Base-by-base conservation (phyloP, 108 stramenopile species). In the Skeletonema marinoi region DNA sequence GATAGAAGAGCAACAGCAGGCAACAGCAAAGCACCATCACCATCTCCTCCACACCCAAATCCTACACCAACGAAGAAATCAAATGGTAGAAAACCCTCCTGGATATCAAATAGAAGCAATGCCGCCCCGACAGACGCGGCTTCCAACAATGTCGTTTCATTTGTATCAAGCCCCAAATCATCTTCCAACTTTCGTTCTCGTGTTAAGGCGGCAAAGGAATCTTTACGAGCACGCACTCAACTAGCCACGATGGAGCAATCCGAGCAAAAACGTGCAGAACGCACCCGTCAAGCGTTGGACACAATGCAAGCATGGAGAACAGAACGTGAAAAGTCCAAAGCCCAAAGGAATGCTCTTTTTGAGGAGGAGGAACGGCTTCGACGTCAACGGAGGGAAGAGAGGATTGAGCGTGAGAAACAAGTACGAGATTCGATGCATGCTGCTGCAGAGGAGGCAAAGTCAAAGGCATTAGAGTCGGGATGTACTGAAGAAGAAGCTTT, bases 361-460 rank as follows among this genome's bases (percentile, higher is more conserved):
- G 65, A 75, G 13, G 70, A 71, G 41, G 81, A 82, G 46, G 63
- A 58, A 59, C 50, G 48, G 31, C 21, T 33, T 16, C 65, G 62
- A 58, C 33, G 65, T 19, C 46, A 71, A 16, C 56, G 70, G 19
- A 21, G 65, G 36, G 33, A 58, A 25, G 81, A 70, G 33, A 66
- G 63, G 51, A 46, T 31, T 19, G 38, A 71, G 35, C 81, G 70
- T 17, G 68, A 74, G 66, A 9, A 44, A 35, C 62, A 48, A n/a
- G 59, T 75, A 14, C 63, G 35, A 11, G 39, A 11, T 7, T 71
- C 70, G 9, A 82, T 82, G 74, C 56, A 75, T 13, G 72, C 70
- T 50, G 81, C 70, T 33, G 81, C 81, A 4, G 74, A 75, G 17
- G 74, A 75, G 41, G 81, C 81, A 16, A 82, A 71, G 38, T 59